Percentiles rank a stretch among this genome's conserved stretches.
phyloP scores from a whole-genome alignment of 768 basidiomycete genomes.

The Tremella mesenterica region DNA sequence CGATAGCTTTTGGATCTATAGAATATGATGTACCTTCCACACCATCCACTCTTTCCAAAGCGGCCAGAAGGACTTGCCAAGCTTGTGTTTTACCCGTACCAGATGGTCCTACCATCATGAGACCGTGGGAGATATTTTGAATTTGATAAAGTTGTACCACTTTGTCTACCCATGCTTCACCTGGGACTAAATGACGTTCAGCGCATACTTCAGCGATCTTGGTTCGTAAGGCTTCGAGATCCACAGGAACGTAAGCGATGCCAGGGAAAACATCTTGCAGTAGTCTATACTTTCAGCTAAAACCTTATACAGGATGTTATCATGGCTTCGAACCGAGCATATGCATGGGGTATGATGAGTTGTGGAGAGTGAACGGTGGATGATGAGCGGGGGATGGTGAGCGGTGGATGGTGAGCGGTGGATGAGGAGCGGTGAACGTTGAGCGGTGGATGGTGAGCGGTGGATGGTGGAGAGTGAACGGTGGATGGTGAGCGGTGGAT shows the following conservation, averaged over 20 bases:
- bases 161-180: slow-evolving; percentile 86
- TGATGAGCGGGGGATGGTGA: no score
- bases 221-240: slow-evolving; percentile 73
- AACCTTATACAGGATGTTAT: background rate
- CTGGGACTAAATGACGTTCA: slow-evolving; percentile 73
- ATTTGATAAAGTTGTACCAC: slow-evolving; percentile 97
- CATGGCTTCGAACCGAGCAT: background rate
- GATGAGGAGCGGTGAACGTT: no score
- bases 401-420: no score
- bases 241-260: slow-evolving; percentile 78
- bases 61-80: slow-evolving; percentile 86
- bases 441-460: no score
- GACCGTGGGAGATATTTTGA: slow-evolving; percentile 97
- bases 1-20: slow-evolving; percentile 98
- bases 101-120: slow-evolving; percentile 99
- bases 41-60: slow-evolving; percentile 83
- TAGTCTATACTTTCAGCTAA: slow-evolving; percentile 51
- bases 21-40: slow-evolving; percentile 88
- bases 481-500: no score
- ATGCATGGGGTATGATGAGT: no score
- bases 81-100: slow-evolving; percentile 95
- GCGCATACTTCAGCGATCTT: slow-evolving; percentile 78
- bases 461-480: no score
- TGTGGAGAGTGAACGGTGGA: no score
- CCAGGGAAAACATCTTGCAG: slow-evolving; percentile 97